These are phyloP conservation scores for Solanum arcanum DNA, from an alignment of 257 asterid genomes.

Conservation along the genomic window DNA sequence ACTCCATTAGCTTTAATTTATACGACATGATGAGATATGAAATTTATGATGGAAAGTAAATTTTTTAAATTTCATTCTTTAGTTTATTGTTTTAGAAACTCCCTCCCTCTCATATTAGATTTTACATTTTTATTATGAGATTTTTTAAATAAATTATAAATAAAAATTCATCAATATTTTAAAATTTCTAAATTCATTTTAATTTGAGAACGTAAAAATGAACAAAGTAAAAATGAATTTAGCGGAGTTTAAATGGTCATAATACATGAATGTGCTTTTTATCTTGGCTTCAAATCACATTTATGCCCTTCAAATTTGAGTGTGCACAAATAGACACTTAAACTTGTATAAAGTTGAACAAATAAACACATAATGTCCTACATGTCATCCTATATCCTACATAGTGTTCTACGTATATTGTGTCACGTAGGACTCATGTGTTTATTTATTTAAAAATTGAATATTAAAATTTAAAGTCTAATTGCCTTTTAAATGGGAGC, in stretches of 20 bases:
- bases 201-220: fast-evolving
- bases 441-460: no score
- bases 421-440: no score
- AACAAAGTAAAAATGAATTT: background rate
- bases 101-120: background rate
- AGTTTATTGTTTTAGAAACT: background rate
- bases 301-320: no score
- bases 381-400: no score
- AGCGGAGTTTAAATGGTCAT: no score
- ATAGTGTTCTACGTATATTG: no score
- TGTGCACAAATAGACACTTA: no score
- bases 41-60: background rate
- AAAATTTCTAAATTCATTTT: background rate
- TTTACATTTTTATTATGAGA: background rate
- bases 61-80: background rate
- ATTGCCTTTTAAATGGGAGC: background rate
- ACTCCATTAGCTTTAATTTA: background rate
- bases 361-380: no score
- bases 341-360: no score
- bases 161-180: fast-evolving
- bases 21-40: background rate
- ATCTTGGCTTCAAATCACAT: no score
- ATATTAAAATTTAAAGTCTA: no score
- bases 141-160: background rate
- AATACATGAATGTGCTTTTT: no score